These are phyloP conservation scores for Venturia pyrina DNA, from an alignment of 2,329 filamentous ascomycete species.

Conservation along the genomic window DNA sequence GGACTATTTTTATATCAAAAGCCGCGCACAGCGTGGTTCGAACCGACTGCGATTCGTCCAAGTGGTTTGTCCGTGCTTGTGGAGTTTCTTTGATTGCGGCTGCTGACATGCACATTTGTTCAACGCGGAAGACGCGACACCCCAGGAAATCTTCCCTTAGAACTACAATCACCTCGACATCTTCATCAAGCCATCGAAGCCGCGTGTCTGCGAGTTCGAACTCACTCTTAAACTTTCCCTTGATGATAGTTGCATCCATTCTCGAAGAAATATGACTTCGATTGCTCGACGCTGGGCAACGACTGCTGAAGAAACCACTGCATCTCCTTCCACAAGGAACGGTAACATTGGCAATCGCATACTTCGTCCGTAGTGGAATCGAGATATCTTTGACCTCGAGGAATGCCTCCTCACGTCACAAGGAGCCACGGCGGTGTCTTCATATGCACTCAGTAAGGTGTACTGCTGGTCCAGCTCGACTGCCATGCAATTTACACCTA, in stretches of 20 bases:
- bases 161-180: not conserved
- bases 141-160: not conserved
- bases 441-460: not conserved
- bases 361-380: not conserved
- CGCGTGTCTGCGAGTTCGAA: not conserved
- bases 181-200: not conserved
- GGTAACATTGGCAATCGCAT: not conserved
- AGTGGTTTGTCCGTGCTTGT: not conserved
- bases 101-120: too few relatives aligned
- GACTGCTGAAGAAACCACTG: not conserved
- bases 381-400: not conserved
- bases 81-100: too few relatives aligned
- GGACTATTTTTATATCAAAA: too few relatives aligned
- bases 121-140: not conserved
- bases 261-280: too few relatives aligned
- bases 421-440: not conserved
- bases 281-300: not conserved
- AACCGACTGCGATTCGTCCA: too few relatives aligned
- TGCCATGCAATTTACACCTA: not conserved
- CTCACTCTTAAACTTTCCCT: not conserved
- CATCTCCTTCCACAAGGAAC: not conserved
- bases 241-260: not conserved
- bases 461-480: not conserved
- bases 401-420: not conserved
- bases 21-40: too few relatives aligned